These are phyloP conservation scores for Phytopythium aichiense DNA, from an alignment of 352 stramenopile species.

Conservation along the genomic window DNA sequence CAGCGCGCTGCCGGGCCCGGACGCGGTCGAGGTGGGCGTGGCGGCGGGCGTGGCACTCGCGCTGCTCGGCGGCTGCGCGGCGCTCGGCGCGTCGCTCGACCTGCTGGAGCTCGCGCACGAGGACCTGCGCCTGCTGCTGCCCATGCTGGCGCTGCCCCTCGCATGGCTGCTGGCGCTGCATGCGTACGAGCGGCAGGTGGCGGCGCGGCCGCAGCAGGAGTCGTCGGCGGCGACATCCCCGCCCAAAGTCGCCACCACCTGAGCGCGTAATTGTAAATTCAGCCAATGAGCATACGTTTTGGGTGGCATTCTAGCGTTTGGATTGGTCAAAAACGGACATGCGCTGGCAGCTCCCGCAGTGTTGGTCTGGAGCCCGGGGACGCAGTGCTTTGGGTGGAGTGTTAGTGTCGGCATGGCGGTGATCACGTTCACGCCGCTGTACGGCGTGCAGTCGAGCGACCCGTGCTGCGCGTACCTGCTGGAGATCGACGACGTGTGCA, in stretches of 20 bases:
- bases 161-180: slow-evolving; percentile 42
- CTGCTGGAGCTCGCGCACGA: slow-evolving; percentile 27
- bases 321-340: neutral
- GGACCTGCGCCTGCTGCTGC: slow-evolving; percentile 33
- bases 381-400: too few species aligned
- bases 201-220: slow-evolving; percentile 1
- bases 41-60: slow-evolving; percentile 29
- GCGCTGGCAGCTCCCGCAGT: neutral
- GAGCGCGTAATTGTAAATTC: neutral
- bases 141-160: slow-evolving; percentile 45
- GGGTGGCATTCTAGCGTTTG: neutral
- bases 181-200: slow-evolving; percentile 33
- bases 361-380: neutral
- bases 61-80: slow-evolving; percentile 30
- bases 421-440: slow-evolving; percentile 90
- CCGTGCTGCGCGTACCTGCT: slow-evolving; percentile 86
- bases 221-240: slow-evolving; percentile 2
- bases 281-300: slow-evolving; percentile 5
- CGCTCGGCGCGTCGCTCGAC: slow-evolving; percentile 31
- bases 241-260: slow-evolving; percentile 25
- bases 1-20: slow-evolving; percentile 10
- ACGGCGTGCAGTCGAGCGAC: slow-evolving; percentile 77
- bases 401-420: slow-evolving; percentile 51
- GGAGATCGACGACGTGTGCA: slow-evolving; percentile 90
- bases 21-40: slow-evolving; percentile 17